A percentile compares a stretch with the other conserved stretches of the same genome.
phyloP scores from a whole-genome alignment of 352 stramenopile genomes.

The Globisporangium heterothallicum region DNA sequence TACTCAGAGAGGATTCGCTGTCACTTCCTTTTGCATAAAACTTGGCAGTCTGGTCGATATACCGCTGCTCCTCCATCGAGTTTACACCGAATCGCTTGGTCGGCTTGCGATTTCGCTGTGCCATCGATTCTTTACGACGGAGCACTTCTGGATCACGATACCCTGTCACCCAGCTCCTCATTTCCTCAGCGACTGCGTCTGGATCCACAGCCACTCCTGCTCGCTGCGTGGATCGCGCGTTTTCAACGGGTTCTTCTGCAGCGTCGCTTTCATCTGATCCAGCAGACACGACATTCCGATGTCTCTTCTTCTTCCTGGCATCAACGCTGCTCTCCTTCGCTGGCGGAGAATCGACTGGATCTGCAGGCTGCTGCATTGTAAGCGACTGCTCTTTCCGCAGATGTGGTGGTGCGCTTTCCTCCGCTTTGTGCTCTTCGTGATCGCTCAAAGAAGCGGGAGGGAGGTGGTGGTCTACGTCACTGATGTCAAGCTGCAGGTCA shows the following conservation, averaged over 20 bases:
- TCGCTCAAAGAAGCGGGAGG: constrained; percentile 10
- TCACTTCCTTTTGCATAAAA: constrained; percentile 34
- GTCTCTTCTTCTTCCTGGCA: constrained; percentile 6
- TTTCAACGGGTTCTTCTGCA: not conserved
- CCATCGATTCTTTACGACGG: constrained; percentile 45
- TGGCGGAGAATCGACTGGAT: not conserved
- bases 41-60: constrained; percentile 29
- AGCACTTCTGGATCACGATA: constrained; percentile 52
- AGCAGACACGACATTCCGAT: not conserved
- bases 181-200: constrained; percentile 33
- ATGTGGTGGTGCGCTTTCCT: constrained; percentile 42
- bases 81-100: constrained; percentile 31
- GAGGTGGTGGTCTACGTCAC: constrained; percentile 13
- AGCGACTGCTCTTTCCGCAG: constrained; percentile 13
- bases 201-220: not conserved
- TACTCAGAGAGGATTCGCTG: constrained; percentile 15
- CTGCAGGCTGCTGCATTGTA: constrained; percentile 6
- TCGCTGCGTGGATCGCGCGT: not conserved
- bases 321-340: not conserved
- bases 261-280: constrained; percentile 3
- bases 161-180: constrained; percentile 52
- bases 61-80: constrained; percentile 35
- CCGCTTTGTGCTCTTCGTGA: constrained; percentile 43
- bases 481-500: constrained; percentile 40
- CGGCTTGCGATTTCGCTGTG: constrained; percentile 31